A percentile compares a stretch with the other conserved stretches of the same genome.
These are phyloP conservation scores for Hortaea werneckii DNA, from an alignment of 2,329 filamentous ascomycete genomes.

Conservation along the genomic window DNA sequence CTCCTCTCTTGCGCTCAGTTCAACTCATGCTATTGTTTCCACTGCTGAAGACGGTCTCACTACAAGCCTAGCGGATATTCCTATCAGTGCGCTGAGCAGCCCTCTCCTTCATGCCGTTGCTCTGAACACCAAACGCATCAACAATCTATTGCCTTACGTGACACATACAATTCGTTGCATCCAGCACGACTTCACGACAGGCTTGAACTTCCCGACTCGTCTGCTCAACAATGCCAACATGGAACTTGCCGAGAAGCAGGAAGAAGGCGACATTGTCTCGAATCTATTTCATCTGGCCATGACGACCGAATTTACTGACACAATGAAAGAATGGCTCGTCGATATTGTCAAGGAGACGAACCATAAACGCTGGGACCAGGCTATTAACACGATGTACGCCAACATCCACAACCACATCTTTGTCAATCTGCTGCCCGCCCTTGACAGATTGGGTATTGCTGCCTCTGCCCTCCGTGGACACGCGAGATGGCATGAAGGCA, in stretches of 20 bases:
- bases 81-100: conserved; percentile 17
- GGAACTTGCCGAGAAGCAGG: conserved; percentile 55
- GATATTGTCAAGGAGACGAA: conserved; percentile 22
- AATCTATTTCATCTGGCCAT: conserved; percentile 76
- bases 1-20: conserved; percentile 60
- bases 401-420: conserved; percentile 69
- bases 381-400: conserved; percentile 66
- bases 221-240: conserved; percentile 47
- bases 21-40: conserved; percentile 62
- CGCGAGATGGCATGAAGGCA: conserved; percentile 67
- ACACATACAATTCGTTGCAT: conserved; percentile 72
- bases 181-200: conserved; percentile 70
- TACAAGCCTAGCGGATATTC: conserved; percentile 13
- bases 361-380: conserved; percentile 91
- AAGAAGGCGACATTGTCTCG: conserved; percentile 53
- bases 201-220: conserved; percentile 59
- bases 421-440: conserved; percentile 76
- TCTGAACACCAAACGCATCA: conserved; percentile 72
- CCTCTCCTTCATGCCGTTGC: conserved; percentile 73
- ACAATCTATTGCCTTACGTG: conserved; percentile 78
- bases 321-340: conserved; percentile 70
- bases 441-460: conserved; percentile 74
- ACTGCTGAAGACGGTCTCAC: conserved; percentile 5
- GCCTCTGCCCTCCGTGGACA: conserved; percentile 75
- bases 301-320: conserved; percentile 67